Base-by-base conservation (phyloP, 345 rosid genomes). In the Eucalyptus viminalis region DNA sequence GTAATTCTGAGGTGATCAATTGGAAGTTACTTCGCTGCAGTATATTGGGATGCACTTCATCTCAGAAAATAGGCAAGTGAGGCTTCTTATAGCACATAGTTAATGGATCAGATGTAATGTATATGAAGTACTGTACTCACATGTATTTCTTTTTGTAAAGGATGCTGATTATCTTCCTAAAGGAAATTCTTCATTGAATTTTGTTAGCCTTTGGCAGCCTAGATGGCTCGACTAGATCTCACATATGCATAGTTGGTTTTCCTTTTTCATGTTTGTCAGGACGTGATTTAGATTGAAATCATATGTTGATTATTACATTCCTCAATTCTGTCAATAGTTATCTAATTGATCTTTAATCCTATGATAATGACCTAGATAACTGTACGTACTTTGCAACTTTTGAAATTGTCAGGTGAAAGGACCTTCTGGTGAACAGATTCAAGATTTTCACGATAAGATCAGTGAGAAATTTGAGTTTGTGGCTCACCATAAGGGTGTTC, bases 391-490 rank as follows among this genome's bases (percentile, higher is more conserved):
- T 43, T 86, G 44, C 67, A 24, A 43, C 27, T 60, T 54, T 40
- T 37, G 60, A 60, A 37, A 53, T 86, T 72, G 25, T 40, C 92
- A 96, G 98, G 93, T 96, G 88, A 95, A 95, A 89, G 97, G 97
- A 86, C 97, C 97, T 88, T 56, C 89, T 9, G 94, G 95, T 86
- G 94, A 94, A 53, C 98, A 93, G 90, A 87, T 94, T 87, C 93
- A 94, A 34, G 97, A 96, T 90, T 92, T 91, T 16, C 97, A 92
- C 29, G 95, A 94, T 88, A 96, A 92, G 93, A 93, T 90, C 86
- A 96, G 96, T 80, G 97, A 96, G 91, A 96, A 95, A 86, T 93
- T 94, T 72, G 96, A 95, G 89, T 96, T 95, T 87, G 91, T 93
- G 88, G 94, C 95, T 81, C 95, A 86, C 86, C 94, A 94, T 22